A percentile compares a stretch with the other conserved stretches of the same genome.
phyloP scores from a whole-genome alignment of 768 basidiomycete genomes.

The Mycena rebaudengoi region DNA sequence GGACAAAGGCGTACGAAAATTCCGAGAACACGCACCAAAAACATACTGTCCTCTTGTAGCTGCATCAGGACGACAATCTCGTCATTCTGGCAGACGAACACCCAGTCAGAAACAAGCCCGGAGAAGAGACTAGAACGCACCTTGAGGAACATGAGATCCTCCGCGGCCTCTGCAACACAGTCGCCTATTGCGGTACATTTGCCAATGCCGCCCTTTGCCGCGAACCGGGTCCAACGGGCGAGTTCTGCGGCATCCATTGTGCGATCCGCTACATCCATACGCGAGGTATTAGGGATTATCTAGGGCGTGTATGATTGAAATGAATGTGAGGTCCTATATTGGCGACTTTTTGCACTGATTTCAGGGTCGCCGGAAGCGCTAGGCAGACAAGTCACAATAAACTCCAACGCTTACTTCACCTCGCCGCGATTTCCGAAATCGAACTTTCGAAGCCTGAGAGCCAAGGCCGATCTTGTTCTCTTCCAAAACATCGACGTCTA shows the following conservation, averaged over 20 bases:
- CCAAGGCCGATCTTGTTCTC: too few relatives aligned
- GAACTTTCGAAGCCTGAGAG: too few relatives aligned
- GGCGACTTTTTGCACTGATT: neutral
- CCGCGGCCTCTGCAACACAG: conserved; percentile 75
- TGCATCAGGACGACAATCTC: conserved; percentile 84
- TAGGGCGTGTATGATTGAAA: conserved; percentile 13
- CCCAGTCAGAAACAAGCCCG: neutral
- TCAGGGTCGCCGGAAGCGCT: conserved; percentile 1
- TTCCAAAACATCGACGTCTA: too few relatives aligned
- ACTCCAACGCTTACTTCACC: too few relatives aligned
- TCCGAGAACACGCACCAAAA: conserved; percentile 61
- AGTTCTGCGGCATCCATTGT: conserved; percentile 23
- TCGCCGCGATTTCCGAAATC: too few relatives aligned
- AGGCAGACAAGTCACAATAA: neutral
- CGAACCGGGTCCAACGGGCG: conserved; percentile 81
- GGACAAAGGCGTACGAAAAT: too few relatives aligned
- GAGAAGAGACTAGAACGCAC: conserved; percentile 46
- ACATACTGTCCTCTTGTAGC: conserved; percentile 60
- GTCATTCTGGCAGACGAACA: conserved; percentile 64
- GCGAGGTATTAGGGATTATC: conserved; percentile 17
- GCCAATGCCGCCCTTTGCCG: conserved; percentile 86
- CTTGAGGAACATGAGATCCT: conserved; percentile 90
- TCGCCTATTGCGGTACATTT: conserved; percentile 78
- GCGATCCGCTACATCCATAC: conserved; percentile 22
- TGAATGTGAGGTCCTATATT: conserved; percentile 14